Percentiles rank a stretch among this genome's conserved stretches.
Conservation (phyloP, 2,329 filamentous ascomycete genomes). For the Trichoderma atrobrunneum region DNA sequence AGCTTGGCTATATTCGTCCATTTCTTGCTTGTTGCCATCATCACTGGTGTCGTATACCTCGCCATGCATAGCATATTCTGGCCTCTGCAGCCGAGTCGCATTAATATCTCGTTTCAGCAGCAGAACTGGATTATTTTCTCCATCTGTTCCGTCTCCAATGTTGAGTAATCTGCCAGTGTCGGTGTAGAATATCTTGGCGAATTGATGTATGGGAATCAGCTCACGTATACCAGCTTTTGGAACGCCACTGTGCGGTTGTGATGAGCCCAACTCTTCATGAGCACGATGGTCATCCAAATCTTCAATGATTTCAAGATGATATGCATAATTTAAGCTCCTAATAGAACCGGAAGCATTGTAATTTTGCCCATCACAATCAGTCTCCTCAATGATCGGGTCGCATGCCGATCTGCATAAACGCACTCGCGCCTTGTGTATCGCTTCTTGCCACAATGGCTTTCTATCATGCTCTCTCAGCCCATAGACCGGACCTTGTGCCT, state of each 20-base stretch:
- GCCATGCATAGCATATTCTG: background rate
- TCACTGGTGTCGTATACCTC: background rate
- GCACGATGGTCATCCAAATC: slow-evolving; percentile 64
- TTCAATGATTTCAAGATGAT: slow-evolving; percentile 79
- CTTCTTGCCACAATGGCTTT: slow-evolving; percentile 87
- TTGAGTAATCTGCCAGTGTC: slow-evolving; percentile 88
- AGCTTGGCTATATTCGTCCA: slow-evolving; percentile 36
- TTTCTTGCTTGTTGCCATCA: background rate
- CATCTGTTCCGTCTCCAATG: slow-evolving; percentile 58
- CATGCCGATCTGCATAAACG: slow-evolving; percentile 69
- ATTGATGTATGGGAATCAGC: slow-evolving; percentile 52
- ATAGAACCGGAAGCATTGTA: background rate
- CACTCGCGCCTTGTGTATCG: slow-evolving; percentile 86
- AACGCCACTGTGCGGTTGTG: slow-evolving; percentile 41
- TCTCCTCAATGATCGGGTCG: background rate
- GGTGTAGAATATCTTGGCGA: slow-evolving; percentile 91
- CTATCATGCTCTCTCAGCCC: slow-evolving; percentile 43
- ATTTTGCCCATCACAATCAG: background rate
- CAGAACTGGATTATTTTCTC: slow-evolving; percentile 36
- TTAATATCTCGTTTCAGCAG: slow-evolving; percentile 33
- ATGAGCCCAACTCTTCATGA: slow-evolving; percentile 42
- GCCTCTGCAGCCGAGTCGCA: slow-evolving; percentile 45
- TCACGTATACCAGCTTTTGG: slow-evolving; percentile 49
- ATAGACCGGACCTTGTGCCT: slow-evolving; percentile 22
- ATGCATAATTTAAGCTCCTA: slow-evolving; percentile 55